A percentile compares a stretch with the other conserved stretches of the same genome.
Evolutionary conservation across 2,329 filamentous ascomycete genomes (phyloP).

Genomic region (Colletotrichum cordylinicola): DNA sequence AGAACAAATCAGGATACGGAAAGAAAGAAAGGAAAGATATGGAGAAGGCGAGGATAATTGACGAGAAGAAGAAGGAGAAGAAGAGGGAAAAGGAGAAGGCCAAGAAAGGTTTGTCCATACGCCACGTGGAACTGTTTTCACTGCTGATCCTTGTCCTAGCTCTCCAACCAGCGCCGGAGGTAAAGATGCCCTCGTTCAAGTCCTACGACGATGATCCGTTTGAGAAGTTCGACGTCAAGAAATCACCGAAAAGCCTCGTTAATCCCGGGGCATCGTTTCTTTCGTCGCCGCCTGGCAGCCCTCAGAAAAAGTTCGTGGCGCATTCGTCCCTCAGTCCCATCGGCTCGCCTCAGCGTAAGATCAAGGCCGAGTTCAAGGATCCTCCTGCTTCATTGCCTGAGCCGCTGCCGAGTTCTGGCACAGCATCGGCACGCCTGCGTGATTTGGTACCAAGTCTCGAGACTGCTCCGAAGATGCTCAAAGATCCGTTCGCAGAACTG

Average conservation of each 20-base stretch:
- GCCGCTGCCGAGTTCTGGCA: background rate
- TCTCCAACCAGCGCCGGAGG: background rate
- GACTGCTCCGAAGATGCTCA: background rate
- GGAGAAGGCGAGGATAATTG: background rate
- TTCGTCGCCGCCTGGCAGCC: background rate
- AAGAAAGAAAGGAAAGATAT: background rate
- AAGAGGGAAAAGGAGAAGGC: background rate
- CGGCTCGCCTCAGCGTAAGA: background rate
- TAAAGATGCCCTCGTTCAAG: conserved; percentile 3
- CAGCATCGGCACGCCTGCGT: background rate
- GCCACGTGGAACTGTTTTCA: background rate
- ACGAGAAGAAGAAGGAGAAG: background rate
- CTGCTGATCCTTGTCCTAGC: background rate
- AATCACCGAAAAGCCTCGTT: background rate
- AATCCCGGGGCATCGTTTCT: background rate
- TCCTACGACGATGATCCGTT: conserved; percentile 19
- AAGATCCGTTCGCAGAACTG: conserved; percentile 14
- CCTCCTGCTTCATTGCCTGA: background rate
- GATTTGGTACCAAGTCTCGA: background rate
- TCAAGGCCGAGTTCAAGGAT: background rate
- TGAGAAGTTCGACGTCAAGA: background rate
- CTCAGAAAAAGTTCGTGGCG: background rate
- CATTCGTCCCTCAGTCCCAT: conserved; percentile 15
- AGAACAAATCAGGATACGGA: background rate
- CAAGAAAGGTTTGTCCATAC: background rate